Base-by-base conservation (phyloP, 495 filamentous ascomycete species). In the Penicillium diatomitis region DNA sequence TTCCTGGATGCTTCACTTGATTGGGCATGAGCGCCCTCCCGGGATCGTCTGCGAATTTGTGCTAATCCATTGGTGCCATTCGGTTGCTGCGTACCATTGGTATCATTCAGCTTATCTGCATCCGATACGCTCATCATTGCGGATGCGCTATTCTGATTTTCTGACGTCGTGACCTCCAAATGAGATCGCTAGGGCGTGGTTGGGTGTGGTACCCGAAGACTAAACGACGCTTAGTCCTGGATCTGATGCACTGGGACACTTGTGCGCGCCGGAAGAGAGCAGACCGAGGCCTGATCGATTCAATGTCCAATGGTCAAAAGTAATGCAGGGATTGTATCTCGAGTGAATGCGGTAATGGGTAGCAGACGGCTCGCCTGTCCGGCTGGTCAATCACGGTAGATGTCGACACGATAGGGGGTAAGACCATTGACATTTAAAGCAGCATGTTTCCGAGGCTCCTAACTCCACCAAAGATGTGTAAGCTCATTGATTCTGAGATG, bases 21-120 rank as follows among this genome's bases (percentile, higher is more conserved):
- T 28, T 60, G 68, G 31, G 67, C 57, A 32, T 68, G 67, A 33
- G 79, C 77, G 10, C 80, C 79, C 48, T 81, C 80, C 8, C 75
- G 78, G 40, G 81, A 83, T 41, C 79, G 71, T 54, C 84, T 85
- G 50, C 72, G 72, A 45, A 71, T 76, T 34, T 68, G 58, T 10
- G 66, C 61, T 8, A 64, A 59, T 32, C 70, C 73, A 57, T 75
- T 77, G 38, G 68, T 55, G 32, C 58, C 62, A 47, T 71, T 68
- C 5, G 63, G 53, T 29, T 59, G 60, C 9, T 60, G 50, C 8
- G 65, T 64, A 39, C 61, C 63, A 52, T 69, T 65, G 20, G 57
- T 41, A 41, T 66, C 63, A 39, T 59, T 53, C 52, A 49, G n/a
- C 60, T 56, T 36, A 44, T 67, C 53, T 6, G 73, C 56, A 9